Percentiles rank a stretch among this genome's conserved stretches.
These are phyloP conservation scores for Kluyveromyces sp. DNA, from an alignment of 1,139 yeast genomes.

Conservation along the genomic window DNA sequence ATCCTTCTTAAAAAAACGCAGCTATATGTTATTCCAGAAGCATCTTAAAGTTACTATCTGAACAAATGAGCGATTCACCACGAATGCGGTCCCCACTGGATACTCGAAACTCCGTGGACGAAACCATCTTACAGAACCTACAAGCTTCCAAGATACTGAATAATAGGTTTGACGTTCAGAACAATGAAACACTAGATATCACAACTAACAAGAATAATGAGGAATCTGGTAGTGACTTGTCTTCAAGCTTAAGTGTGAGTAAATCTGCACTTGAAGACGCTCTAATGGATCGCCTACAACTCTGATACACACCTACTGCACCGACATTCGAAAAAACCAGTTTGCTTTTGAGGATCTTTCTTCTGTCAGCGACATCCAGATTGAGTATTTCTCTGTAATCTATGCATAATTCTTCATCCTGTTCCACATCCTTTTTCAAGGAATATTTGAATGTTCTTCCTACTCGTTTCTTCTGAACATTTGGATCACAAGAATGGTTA, in stretches of 20 bases:
- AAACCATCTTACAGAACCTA: constrained; percentile 16
- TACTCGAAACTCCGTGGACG: constrained; percentile 2
- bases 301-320: constrained; percentile 39
- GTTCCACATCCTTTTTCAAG: constrained; percentile 29
- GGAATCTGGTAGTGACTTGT: constrained; percentile 20
- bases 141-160: constrained; percentile 22
- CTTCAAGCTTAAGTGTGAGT: constrained; percentile 32
- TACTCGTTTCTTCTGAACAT: constrained; percentile 33
- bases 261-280: constrained; percentile 43
- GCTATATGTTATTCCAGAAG: constrained; percentile 22
- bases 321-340: constrained; percentile 59
- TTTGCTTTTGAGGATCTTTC: constrained; percentile 38
- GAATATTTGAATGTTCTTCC: constrained; percentile 33
- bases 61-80: constrained; percentile 11
- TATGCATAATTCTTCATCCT: constrained; percentile 51
- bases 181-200: constrained; percentile 3
- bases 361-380: constrained; percentile 38
- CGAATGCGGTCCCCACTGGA: not conserved
- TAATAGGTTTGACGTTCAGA: constrained; percentile 9
- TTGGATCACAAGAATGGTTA: constrained; percentile 60
- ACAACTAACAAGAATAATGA: constrained; percentile 4
- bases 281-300: constrained; percentile 28
- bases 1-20: constrained; percentile 23
- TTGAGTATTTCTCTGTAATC: constrained; percentile 50
- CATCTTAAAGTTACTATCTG: constrained; percentile 22